Conservation (phyloP, 345 rosid species). For the Conringia planisiliqua region DNA sequence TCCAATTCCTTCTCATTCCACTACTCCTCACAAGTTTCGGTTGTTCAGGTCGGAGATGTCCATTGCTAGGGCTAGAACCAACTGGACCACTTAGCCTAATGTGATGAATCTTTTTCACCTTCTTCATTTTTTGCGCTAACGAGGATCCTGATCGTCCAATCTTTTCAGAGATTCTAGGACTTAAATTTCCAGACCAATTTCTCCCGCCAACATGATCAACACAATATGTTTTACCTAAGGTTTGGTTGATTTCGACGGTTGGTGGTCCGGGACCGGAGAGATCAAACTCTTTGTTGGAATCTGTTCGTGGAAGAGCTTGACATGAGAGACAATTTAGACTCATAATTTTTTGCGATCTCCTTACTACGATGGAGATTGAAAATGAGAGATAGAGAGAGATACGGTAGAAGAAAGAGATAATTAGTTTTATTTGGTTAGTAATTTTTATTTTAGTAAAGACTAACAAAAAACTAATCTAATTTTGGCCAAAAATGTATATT, state of each 20-base stretch:
- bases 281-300: slow-evolving; percentile 22
- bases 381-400: background rate
- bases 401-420: background rate
- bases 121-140: slow-evolving; percentile 39
- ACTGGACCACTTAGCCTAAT: slow-evolving; percentile 38
- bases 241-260: slow-evolving; percentile 10
- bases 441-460: slow-evolving; percentile 23
- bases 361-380: slow-evolving; percentile 9
- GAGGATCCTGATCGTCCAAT: slow-evolving; percentile 25
- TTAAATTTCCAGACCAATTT: slow-evolving; percentile 43
- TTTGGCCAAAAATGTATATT: slow-evolving; percentile 3
- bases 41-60: slow-evolving; percentile 7
- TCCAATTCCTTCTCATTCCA: slow-evolving; percentile 92
- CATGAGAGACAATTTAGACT: slow-evolving; percentile 61
- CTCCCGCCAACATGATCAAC: slow-evolving; percentile 17
- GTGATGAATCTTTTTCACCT: slow-evolving; percentile 28
- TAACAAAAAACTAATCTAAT: slow-evolving; percentile 16
- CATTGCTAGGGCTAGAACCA: slow-evolving; percentile 3
- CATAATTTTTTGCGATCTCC: slow-evolving; percentile 35
- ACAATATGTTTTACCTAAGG: slow-evolving; percentile 38
- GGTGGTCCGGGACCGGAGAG: slow-evolving; percentile 28
- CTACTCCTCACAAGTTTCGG: slow-evolving; percentile 67
- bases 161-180: slow-evolving; percentile 29
- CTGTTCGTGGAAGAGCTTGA: slow-evolving; percentile 35
- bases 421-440: slow-evolving; percentile 16